phyloP scores from a whole-genome alignment of 2,329 filamentous ascomycete genomes.

The Cryphonectria japonica region DNA sequence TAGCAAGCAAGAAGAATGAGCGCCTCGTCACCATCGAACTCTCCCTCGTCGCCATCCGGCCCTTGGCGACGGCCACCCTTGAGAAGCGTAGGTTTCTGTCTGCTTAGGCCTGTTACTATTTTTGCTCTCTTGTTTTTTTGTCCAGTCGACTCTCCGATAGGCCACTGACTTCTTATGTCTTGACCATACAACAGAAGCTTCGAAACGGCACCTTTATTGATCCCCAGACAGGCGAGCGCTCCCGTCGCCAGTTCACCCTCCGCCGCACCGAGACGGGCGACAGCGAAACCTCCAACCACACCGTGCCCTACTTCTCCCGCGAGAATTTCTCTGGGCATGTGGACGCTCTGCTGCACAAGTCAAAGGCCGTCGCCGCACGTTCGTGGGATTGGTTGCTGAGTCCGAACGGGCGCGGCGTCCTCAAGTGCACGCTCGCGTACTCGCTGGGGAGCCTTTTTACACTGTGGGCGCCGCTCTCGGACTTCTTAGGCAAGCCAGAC shows the following conservation, averaged over 20 bases:
- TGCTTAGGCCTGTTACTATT: not conserved
- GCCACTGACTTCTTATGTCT: not conserved
- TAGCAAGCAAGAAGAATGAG: constrained; percentile 38
- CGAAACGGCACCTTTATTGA: constrained; percentile 87
- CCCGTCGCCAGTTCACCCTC: constrained; percentile 78
- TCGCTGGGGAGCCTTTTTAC: constrained; percentile 84
- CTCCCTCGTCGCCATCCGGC: constrained; percentile 13
- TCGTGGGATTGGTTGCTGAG: constrained; percentile 68
- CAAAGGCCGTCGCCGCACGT: constrained; percentile 43
- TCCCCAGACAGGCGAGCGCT: constrained; percentile 82
- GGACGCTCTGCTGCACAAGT: constrained; percentile 41
- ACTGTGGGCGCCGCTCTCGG: constrained; percentile 74
- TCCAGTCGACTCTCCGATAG: not conserved
- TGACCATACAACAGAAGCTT: constrained; percentile 60
- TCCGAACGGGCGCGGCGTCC: constrained; percentile 74
- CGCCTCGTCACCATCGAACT: constrained; percentile 34
- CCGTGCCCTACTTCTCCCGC: constrained; percentile 42
- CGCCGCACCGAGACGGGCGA: constrained; percentile 50
- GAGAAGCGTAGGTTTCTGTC: constrained; percentile 47
- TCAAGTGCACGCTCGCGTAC: constrained; percentile 93
- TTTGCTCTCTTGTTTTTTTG: not conserved
- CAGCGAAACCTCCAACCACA: constrained; percentile 36
- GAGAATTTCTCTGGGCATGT: constrained; percentile 43
- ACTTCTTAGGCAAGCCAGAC: constrained; percentile 79
- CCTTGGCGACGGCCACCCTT: constrained; percentile 44